A percentile compares a stretch with the other conserved stretches of the same genome.
Conservation (phyloP, 2,329 filamentous ascomycete genomes). For the Penicillium sp. region DNA sequence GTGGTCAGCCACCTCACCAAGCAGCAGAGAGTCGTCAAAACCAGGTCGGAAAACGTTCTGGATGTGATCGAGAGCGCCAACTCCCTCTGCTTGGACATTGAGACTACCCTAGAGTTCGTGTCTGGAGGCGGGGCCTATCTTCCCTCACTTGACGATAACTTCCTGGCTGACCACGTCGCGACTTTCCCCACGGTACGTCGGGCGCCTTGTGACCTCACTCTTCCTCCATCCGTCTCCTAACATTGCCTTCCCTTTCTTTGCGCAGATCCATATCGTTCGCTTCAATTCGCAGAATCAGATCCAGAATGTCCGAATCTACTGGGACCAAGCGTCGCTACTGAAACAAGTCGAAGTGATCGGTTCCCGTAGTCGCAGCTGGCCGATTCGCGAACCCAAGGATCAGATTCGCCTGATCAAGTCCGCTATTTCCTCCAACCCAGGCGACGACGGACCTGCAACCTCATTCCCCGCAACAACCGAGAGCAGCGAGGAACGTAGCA, state of each 20-base stretch:
- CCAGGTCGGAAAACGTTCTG: constrained; percentile 70
- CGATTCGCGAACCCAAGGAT: constrained; percentile 76
- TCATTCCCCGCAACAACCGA: constrained; percentile 45
- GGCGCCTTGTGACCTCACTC: no score
- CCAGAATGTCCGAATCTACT: constrained; percentile 74
- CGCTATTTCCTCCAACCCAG: no score
- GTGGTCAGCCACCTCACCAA: constrained; percentile 73
- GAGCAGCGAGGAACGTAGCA: no score
- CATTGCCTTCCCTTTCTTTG: no score
- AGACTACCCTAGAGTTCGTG: constrained; percentile 74
- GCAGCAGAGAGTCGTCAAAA: constrained; percentile 66
- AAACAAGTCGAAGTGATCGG: constrained; percentile 93
- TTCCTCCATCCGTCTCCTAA: constrained; percentile 25
- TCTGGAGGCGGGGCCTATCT: constrained; percentile 76
- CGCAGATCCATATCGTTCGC: constrained; percentile 74
- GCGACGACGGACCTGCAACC: no score
- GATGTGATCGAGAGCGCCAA: constrained; percentile 62
- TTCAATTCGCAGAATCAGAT: constrained; percentile 74
- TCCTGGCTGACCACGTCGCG: constrained; percentile 71
- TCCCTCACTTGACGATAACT: constrained; percentile 86
- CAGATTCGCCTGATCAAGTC: constrained; percentile 74
- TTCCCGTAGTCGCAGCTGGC: constrained; percentile 83
- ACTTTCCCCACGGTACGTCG: constrained; percentile 73
- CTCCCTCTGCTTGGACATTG: constrained; percentile 65
- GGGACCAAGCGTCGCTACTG: constrained; percentile 88